Conservation (phyloP, 1,139 yeast species). For the Scheffersomyces stambukii region DNA sequence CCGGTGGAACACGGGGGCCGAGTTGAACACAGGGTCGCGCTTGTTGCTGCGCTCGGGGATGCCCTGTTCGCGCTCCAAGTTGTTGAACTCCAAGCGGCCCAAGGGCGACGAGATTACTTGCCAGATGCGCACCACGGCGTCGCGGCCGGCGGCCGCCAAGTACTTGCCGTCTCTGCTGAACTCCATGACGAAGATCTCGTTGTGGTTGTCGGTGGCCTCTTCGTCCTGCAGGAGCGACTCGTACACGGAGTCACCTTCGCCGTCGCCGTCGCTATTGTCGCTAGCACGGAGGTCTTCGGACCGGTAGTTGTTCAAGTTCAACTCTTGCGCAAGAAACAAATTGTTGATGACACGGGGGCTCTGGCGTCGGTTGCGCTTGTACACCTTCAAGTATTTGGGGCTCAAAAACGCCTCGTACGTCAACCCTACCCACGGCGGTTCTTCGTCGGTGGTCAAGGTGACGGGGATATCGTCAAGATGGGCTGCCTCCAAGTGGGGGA, state of each 20-base stretch:
- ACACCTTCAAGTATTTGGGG: conserved; percentile 53
- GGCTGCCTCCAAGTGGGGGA: conserved; percentile 9
- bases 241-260: conserved; percentile 8
- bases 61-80: conserved; percentile 13
- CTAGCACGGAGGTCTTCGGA: conserved; percentile 1
- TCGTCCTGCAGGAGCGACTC: conserved; percentile 6
- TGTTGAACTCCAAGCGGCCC: conserved; percentile 46
- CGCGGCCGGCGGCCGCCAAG: conserved; percentile 82
- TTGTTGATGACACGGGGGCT: conserved; percentile 48
- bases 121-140: conserved; percentile 67
- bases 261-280: conserved; percentile 5
- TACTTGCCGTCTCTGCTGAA: conserved; percentile 79
- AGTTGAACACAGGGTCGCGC: conserved; percentile 21
- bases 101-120: conserved; percentile 70
- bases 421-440: conserved; percentile 29
- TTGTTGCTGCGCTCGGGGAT: conserved; percentile 8
- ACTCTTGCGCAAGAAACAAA: conserved; percentile 78
- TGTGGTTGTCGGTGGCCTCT: conserved; percentile 11
- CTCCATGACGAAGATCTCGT: conserved; percentile 67
- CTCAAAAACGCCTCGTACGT: conserved; percentile 37
- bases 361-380: conserved; percentile 39
- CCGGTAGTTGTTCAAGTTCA: conserved; percentile 25
- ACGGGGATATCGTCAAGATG: conserved; percentile 5
- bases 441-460: conserved; percentile 10
- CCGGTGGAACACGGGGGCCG: conserved; percentile 82